These are phyloP conservation scores for Xylariomycetidae sp. DNA, from an alignment of 2,329 filamentous ascomycete species.

Conservation along the genomic window DNA sequence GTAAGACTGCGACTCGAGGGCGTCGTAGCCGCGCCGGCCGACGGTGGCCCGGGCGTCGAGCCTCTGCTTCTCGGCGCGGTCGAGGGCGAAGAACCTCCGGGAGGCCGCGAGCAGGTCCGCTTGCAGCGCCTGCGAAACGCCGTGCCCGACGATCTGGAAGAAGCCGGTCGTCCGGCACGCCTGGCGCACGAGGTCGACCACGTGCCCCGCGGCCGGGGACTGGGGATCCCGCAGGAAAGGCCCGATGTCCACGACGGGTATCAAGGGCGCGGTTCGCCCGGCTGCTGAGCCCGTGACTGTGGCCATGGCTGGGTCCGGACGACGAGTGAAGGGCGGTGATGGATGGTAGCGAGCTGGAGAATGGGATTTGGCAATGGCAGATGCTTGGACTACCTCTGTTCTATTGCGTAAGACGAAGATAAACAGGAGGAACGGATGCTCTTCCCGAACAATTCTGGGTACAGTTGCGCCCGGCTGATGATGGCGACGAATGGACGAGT, in stretches of 20 bases:
- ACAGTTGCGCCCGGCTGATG: too few species aligned
- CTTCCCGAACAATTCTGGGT: too few species aligned
- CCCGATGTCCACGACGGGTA: not conserved
- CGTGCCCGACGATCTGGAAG: not conserved
- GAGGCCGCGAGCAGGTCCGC: not conserved
- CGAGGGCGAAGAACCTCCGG: not conserved
- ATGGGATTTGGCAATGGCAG: too few species aligned
- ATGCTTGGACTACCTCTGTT: too few species aligned
- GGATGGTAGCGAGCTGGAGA: too few species aligned
- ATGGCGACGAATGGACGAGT: too few species aligned
- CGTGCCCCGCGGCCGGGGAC: not conserved
- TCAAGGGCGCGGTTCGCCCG: too few species aligned
- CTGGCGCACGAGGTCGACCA: not conserved
- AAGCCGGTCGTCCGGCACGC: not conserved
- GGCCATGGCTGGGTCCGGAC: too few species aligned
- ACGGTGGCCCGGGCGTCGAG: not conserved
- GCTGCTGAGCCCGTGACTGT: too few species aligned
- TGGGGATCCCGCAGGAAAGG: not conserved
- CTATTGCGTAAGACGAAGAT: too few species aligned
- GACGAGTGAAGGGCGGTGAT: too few species aligned
- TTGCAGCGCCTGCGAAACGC: not conserved
- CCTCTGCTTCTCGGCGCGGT: not conserved
- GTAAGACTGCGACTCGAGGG: not conserved
- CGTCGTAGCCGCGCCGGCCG: not conserved
- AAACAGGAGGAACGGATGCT: too few species aligned